These are phyloP conservation scores for Fusarium newnesense DNA, from an alignment of 2,329 filamentous ascomycete genomes.

Conservation along the genomic window DNA sequence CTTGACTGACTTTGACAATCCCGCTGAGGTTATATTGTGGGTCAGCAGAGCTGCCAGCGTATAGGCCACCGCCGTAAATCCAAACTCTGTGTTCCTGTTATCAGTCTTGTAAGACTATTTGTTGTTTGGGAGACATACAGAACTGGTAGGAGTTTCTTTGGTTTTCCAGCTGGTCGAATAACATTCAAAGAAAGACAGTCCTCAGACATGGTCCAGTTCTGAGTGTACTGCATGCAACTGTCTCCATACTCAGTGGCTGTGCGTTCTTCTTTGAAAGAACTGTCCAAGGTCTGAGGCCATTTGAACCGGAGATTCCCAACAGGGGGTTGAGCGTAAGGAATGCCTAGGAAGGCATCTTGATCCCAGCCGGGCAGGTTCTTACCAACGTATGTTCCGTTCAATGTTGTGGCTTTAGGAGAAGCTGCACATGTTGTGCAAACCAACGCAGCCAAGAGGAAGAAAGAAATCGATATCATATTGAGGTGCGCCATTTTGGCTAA, in stretches of 20 bases:
- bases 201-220: conserved; percentile 56
- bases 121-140: conserved; percentile 1
- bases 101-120: background rate
- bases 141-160: conserved; percentile 52
- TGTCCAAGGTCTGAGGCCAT: conserved; percentile 44
- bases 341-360: conserved; percentile 54
- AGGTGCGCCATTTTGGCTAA: background rate
- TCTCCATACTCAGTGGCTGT: conserved; percentile 55
- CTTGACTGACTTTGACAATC: conserved; percentile 61
- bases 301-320: conserved; percentile 50
- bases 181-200: conserved; percentile 59
- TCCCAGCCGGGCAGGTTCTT: conserved; percentile 46
- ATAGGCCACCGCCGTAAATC: conserved; percentile 69
- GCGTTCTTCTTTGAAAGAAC: conserved; percentile 52
- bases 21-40: conserved; percentile 52
- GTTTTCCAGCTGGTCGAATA: conserved; percentile 52
- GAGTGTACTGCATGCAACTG: conserved; percentile 59
- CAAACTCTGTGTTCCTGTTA: conserved; percentile 50
- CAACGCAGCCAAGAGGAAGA: background rate
- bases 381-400: conserved; percentile 45
- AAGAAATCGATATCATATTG: background rate
- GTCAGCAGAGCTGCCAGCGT: conserved; percentile 60
- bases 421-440: background rate
- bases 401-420: conserved; percentile 32
- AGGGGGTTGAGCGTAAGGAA: conserved; percentile 54